phyloP scores from a whole-genome alignment of 2,329 filamentous ascomycete species.

The Aspergillus neotritici region DNA sequence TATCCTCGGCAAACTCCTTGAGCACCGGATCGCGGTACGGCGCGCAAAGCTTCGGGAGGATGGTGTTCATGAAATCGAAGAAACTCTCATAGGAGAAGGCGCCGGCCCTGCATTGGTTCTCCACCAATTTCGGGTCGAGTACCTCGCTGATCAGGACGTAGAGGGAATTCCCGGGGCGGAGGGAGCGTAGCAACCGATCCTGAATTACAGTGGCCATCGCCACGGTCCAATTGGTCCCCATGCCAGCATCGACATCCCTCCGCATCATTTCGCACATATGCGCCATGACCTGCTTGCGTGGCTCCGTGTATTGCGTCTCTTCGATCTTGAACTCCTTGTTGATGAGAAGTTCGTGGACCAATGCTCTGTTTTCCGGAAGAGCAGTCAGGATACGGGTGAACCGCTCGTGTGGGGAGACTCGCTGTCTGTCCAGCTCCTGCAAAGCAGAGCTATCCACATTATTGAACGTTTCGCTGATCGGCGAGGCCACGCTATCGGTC shows the following conservation, averaged over 20 bases:
- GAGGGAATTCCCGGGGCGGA: slow-evolving; percentile 57
- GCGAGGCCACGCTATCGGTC: slow-evolving; percentile 35
- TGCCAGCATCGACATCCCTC: slow-evolving; percentile 50
- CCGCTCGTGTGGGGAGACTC: slow-evolving; percentile 34
- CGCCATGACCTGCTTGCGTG: slow-evolving; percentile 53
- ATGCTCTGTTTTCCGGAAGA: slow-evolving; percentile 55
- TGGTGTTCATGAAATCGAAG: slow-evolving; percentile 58
- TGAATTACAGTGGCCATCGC: slow-evolving; percentile 63
- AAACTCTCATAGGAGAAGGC: slow-evolving; percentile 60
- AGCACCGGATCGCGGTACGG: slow-evolving; percentile 59
- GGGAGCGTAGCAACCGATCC: slow-evolving; percentile 53
- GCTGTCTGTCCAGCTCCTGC: slow-evolving; percentile 32
- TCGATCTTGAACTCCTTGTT: slow-evolving; percentile 60
- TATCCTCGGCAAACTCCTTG: slow-evolving; percentile 50
- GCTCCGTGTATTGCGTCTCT: slow-evolving; percentile 43
- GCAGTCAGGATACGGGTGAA: slow-evolving; percentile 53
- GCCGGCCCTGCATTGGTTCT: slow-evolving; percentile 53
- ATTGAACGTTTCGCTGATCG: slow-evolving; percentile 38
- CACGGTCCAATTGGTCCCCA: slow-evolving; percentile 55
- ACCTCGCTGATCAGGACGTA: slow-evolving; percentile 57
- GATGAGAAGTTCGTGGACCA: slow-evolving; percentile 60
- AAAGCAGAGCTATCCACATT: slow-evolving; percentile 30
- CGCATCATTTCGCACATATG: slow-evolving; percentile 57
- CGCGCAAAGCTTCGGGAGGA: slow-evolving; percentile 60
- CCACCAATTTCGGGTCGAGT: slow-evolving; percentile 54